Base-by-base conservation (phyloP, 495 filamentous ascomycete species). In the Copromyces sp. region DNA sequence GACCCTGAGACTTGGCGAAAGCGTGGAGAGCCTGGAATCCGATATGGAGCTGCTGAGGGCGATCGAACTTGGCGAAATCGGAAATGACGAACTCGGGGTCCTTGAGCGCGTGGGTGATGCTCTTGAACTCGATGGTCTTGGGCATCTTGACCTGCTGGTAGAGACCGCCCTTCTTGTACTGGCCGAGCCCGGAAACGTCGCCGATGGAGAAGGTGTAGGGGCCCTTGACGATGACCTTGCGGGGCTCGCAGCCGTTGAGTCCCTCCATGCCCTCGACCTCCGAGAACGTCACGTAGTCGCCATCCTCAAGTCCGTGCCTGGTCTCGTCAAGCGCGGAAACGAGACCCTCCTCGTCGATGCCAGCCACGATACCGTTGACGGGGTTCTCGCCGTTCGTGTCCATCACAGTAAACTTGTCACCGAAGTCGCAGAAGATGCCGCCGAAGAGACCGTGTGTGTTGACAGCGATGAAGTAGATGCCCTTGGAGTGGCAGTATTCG, bases 111-210 rank as follows among this genome's bases (percentile, higher is more conserved):
- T 87, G 84, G 24, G 86, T 87, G 41, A 97, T 85, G 16, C 90
- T 83, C 81, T 95, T 92, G 83, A 98, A 99, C 76, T 97, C 90
- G 76, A 99, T 83, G 68, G 93, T 88, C 83, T 96, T 98, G 40
- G 94, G 94, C 94, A 97, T 97, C 86, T 98, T 99, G 77, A 97
- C 94, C 80, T 99, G 96, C 11, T 89, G 91, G 78, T 90, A 99
- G 44, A 98, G 86, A 71, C 96, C 96, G 35, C 95, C 95, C 47
- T 91, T 86, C 82, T 91, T 82, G 82, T 99, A 99, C 74, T 90
- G 83, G 35, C 95, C 94, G 45, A 97, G 86, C 4, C 87, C 89
- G 17, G 93, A 93, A 9, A 97, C 94, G 82, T 98, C 94, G 38
- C 94, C 95, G 77, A 99, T 98, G 8, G 92, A 93, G 81, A 99